These are phyloP conservation scores for Eleusine coracana DNA, from an alignment of 176 grass and related monocot genomes.

Conservation along the genomic window DNA sequence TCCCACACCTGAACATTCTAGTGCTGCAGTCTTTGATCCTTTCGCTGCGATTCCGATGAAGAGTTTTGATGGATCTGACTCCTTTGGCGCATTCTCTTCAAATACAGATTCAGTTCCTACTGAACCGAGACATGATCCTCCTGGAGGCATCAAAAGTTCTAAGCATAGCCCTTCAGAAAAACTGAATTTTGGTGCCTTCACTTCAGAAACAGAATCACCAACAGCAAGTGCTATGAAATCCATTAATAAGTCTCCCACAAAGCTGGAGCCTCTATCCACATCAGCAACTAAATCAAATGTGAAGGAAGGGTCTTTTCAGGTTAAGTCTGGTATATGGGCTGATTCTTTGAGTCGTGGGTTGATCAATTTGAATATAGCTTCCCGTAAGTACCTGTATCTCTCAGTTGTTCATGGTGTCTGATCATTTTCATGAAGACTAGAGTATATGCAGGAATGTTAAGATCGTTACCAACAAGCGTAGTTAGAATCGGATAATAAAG, in stretches of 20 bases:
- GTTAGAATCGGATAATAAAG: neutral
- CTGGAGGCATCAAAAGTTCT: constrained; percentile 4
- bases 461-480: neutral
- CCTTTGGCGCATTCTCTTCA: constrained; percentile 43
- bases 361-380: constrained; percentile 77
- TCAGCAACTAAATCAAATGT: constrained; percentile 37
- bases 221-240: constrained; percentile 10
- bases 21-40: constrained; percentile 34
- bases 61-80: constrained; percentile 32
- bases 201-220: constrained; percentile 24
- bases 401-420: neutral
- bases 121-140: constrained; percentile 24
- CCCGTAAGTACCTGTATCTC: constrained; percentile 68
- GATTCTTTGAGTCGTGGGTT: constrained; percentile 89
- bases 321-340: constrained; percentile 85
- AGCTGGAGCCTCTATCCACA: constrained; percentile 17
- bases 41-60: constrained; percentile 38
- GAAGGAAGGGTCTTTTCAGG: constrained; percentile 61
- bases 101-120: constrained; percentile 27
- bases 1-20: constrained; percentile 28
- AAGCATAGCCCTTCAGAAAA: constrained; percentile 31
- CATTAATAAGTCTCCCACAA: constrained; percentile 31
- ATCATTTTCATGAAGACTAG: neutral
- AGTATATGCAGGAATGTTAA: neutral
- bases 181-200: constrained; percentile 47